Evolutionary conservation across 2,329 filamentous ascomycete species (phyloP).

Genomic region (Paradendryphiella salina): DNA sequence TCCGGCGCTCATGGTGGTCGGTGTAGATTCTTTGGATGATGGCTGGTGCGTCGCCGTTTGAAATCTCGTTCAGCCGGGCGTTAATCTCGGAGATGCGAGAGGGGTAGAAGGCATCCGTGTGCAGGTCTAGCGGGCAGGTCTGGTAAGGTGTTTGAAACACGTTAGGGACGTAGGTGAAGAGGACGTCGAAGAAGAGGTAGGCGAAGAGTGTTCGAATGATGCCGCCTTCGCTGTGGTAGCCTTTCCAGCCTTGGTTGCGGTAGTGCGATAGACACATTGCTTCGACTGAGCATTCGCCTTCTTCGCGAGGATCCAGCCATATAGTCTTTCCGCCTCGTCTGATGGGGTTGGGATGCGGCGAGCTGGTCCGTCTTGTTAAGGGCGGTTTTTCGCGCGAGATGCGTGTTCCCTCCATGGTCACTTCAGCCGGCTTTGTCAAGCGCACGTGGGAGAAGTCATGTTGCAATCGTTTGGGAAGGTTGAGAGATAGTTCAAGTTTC

Average conservation of each 20-base stretch:
- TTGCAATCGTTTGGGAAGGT: conserved; percentile 80
- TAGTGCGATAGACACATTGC: conserved; percentile 92
- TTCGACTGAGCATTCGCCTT: conserved; percentile 82
- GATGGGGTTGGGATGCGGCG: conserved; percentile 39
- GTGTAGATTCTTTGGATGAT: conserved; percentile 71
- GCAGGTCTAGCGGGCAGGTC: conserved; percentile 87
- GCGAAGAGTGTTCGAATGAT: conserved; percentile 80
- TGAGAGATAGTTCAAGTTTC: conserved; percentile 84
- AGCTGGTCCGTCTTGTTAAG: conserved; percentile 35
- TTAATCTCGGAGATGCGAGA: conserved; percentile 88
- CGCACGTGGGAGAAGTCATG: conserved; percentile 90
- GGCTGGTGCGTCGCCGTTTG: conserved; percentile 72
- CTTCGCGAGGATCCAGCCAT: conserved; percentile 79
- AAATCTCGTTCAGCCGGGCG: conserved; percentile 79
- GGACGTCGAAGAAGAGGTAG: conserved; percentile 91
- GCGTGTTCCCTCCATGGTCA: conserved; percentile 75
- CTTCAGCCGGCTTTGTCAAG: conserved; percentile 73
- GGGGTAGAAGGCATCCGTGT: conserved; percentile 90
- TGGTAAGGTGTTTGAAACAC: conserved; percentile 97
- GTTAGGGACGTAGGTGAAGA: conserved; percentile 92
- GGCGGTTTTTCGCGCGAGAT: conserved; percentile 63
- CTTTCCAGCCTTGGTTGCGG: conserved; percentile 82
- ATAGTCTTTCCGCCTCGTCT: conserved; percentile 70
- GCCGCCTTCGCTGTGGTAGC: conserved; percentile 89
- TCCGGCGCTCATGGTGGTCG: conserved; percentile 68